Evolutionary conservation across 2,329 filamentous ascomycete species (phyloP), one percentile per base, ranked within the genome.

Genomic region (Scopulariopsis brevicaulis): DNA sequence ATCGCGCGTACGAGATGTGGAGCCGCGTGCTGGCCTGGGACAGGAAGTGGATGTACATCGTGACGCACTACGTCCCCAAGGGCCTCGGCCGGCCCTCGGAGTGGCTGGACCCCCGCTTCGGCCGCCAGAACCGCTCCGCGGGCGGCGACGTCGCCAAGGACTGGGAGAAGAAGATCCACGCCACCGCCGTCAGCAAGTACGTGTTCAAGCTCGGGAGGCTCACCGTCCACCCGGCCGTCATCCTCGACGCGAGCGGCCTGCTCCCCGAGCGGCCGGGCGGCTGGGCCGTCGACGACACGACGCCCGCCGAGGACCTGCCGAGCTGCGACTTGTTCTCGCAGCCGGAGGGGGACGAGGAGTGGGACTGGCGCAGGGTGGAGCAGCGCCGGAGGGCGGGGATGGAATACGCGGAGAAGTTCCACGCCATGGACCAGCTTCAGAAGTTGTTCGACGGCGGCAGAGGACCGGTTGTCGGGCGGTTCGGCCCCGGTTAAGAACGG

Each of bases 191-290:
- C 51, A 85, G 82, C 73, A 92, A 91, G 74, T 93, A 93, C 69
- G 89, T 93, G 48, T 85, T 90, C 69, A 93, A 93, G 75, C 78
- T 90, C 58, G 89, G 87, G 1, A 78, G 93, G 25, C 77, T 94
- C 65, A 97, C 93, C 0, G 83, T 97, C 4, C 84, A 92, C 62
- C 92, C 94, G 0, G 87, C 91, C 63, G 77, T 88, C 53, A 77
- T 93, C 8, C 76, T 97, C 28, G 77, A 81, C 51, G 81, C 85
- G 40, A 86, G 86, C 55, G 84, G 85, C 1, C 75, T 96, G 68
- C 74, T 97, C 55, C 94, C 94, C 0, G 74, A 80, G 59, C 79
- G 85, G 54, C 90, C 90, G 0, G 84, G 80, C 12, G 86, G 85
- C 24, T 86, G 83, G 83, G 72, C 73, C 7, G 67, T 72, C 28